Base-by-base conservation (phyloP, 768 basidiomycete genomes). In the Mycena metata region DNA sequence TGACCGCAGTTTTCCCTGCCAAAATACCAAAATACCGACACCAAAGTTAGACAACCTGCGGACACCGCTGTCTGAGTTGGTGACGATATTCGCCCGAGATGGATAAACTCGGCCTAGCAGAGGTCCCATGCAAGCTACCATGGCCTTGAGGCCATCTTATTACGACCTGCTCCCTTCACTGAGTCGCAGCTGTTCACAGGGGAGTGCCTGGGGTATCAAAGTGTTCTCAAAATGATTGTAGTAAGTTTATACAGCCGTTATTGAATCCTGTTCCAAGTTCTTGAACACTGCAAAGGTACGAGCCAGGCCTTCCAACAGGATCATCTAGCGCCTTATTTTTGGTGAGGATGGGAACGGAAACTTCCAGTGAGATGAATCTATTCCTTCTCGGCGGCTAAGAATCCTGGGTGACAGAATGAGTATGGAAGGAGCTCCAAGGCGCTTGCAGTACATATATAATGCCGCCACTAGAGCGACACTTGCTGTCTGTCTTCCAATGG, bases 401-500 rank as follows among this genome's bases (percentile, higher is more conserved):
- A 57, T 57, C 45, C 58, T 30, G 23, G 45, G 33, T 60, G 47
- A 47, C 30, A 60, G 58, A 45, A 35, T 17, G 30, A 60, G 47
- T 23, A 46, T 60, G 35, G 30, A 47, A 60, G 57, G 43, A n/a
- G 1, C 57, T 59, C 57, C 43, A 59, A 59, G 43, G 57, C 43
- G 58, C 58, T 60, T 47, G 39, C 39, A 56, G 55, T 36, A 56
- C 21, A 19, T 41, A 42, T 56, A 56, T 56, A 42, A 56, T 42
- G 24, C 55, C 23, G 21, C 55, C 55, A 42, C 21, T 13, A 19
- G 39, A 41, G 41, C 39, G 11, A 56, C 39, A 42, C 55, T 24
- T 36, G 23, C n/a, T 56, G 55, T 56, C 55, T 56, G 55, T 41
- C 39, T 36, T 56, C 52, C 42, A 45, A 64, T 64, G 62, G 62